Percentiles rank a stretch among this genome's conserved stretches.
Conservation (phyloP, 441 rosid genomes). For the Erodium chrysanthum region DNA sequence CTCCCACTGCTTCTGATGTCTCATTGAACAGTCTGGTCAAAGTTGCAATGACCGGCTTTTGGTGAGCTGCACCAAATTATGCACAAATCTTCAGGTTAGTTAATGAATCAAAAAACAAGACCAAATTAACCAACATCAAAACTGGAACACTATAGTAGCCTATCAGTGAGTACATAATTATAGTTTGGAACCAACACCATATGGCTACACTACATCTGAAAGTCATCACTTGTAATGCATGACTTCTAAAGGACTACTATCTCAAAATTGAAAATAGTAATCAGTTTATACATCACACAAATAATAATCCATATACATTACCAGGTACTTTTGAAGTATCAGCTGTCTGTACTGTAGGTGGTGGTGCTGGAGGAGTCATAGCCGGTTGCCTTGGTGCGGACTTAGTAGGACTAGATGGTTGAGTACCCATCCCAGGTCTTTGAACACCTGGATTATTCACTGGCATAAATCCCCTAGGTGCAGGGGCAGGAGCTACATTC, state of each 20-base stretch:
- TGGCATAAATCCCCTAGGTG: constrained; percentile 67
- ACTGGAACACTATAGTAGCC: not conserved
- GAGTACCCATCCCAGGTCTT: constrained; percentile 63
- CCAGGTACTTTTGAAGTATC: constrained; percentile 89
- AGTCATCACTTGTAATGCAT: not conserved
- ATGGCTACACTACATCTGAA: not conserved
- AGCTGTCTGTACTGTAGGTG: constrained; percentile 84
- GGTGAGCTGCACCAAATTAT: constrained; percentile 50
- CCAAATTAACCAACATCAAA: not conserved
- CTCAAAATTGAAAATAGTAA: not conserved
- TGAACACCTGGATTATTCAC: constrained; percentile 45
- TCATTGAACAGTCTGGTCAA: constrained; percentile 82
- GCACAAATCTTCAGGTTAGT: constrained; percentile 8
- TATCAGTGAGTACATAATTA: not conserved
- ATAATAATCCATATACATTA: constrained; percentile 22
- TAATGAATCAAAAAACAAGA: not conserved
- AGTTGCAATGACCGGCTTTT: constrained; percentile 55
- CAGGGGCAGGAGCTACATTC: constrained; percentile 40
- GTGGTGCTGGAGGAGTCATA: constrained; percentile 60
- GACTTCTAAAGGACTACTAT: not conserved
- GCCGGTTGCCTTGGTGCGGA: constrained; percentile 44
- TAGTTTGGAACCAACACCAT: not conserved
- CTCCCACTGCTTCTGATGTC: constrained; percentile 92
- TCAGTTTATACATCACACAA: not conserved
- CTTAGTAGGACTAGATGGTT: constrained; percentile 64